These are phyloP conservation scores for Aspergillus baeticus DNA, from an alignment of 495 filamentous ascomycete species.

Conservation along the genomic window DNA sequence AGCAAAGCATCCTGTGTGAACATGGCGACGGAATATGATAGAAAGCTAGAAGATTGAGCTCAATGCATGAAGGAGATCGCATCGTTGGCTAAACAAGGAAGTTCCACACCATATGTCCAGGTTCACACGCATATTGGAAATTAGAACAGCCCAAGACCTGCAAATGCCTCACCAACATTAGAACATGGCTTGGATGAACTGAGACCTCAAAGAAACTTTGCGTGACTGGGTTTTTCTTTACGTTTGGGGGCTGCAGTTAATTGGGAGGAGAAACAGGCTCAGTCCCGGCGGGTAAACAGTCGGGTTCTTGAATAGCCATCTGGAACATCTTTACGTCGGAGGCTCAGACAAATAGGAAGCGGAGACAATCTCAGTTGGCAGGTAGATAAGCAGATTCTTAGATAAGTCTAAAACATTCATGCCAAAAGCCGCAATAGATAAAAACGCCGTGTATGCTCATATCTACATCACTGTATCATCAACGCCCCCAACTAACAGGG, in stretches of 20 bases:
- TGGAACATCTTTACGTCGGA: too few species aligned
- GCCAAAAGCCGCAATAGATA: conserved; percentile 20
- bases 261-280: too few species aligned
- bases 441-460: conserved; percentile 48
- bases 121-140: too few species aligned
- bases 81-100: too few species aligned
- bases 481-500: conserved; percentile 31
- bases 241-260: not conserved
- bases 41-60: not conserved
- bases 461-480: conserved; percentile 47
- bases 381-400: conserved; percentile 17
- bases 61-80: not conserved
- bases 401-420: conserved; percentile 13
- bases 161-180: too few species aligned
- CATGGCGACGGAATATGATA: not conserved
- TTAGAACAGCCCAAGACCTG: too few species aligned
- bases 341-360: not conserved
- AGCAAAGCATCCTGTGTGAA: not conserved
- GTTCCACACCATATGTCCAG: too few species aligned
- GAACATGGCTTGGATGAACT: too few species aligned
- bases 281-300: too few species aligned
- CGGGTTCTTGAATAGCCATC: too few species aligned
- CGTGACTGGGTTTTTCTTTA: not conserved
- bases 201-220: too few species aligned
- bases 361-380: conserved; percentile 9